These are phyloP conservation scores for Alternaria gansuensis DNA, from an alignment of 2,329 filamentous ascomycete species.

Conservation along the genomic window DNA sequence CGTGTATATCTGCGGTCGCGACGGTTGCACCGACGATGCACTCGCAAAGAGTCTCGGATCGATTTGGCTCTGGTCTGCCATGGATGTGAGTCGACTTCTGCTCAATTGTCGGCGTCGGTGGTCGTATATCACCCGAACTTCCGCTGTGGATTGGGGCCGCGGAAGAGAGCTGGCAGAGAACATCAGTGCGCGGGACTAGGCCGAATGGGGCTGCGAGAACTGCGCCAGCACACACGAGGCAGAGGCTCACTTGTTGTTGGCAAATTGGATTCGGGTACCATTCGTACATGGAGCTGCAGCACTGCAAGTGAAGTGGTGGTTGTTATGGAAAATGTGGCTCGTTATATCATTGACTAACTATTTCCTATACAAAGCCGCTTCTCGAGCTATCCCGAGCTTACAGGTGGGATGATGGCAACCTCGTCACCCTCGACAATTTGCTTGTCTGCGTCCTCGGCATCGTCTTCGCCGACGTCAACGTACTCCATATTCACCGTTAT, in stretches of 20 bases:
- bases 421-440: conserved; percentile 78
- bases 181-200: conserved; percentile 1
- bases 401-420: conserved; percentile 86
- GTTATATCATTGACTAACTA: not conserved
- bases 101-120: conserved; percentile 33
- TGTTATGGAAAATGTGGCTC: not conserved
- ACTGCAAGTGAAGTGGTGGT: not conserved
- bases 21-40: conserved; percentile 38
- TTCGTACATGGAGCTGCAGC: not conserved
- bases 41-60: conserved; percentile 43
- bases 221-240: too few relatives aligned
- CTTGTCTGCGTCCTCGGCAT: conserved; percentile 55
- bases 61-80: conserved; percentile 41
- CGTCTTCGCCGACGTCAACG: conserved; percentile 71
- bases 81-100: conserved; percentile 21
- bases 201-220: not conserved
- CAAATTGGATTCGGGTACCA: not conserved
- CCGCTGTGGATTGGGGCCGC: conserved; percentile 16
- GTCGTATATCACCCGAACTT: conserved; percentile 23
- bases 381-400: conserved; percentile 72
- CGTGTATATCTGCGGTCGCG: conserved; percentile 39
- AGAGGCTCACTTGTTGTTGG: not conserved
- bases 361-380: not conserved
- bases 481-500: conserved; percentile 85
- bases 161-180: conserved; percentile 6